Evolutionary conservation across 495 filamentous ascomycete species (phyloP), one percentile per base, ranked within the genome.

Genomic region (Xylaria venustula): DNA sequence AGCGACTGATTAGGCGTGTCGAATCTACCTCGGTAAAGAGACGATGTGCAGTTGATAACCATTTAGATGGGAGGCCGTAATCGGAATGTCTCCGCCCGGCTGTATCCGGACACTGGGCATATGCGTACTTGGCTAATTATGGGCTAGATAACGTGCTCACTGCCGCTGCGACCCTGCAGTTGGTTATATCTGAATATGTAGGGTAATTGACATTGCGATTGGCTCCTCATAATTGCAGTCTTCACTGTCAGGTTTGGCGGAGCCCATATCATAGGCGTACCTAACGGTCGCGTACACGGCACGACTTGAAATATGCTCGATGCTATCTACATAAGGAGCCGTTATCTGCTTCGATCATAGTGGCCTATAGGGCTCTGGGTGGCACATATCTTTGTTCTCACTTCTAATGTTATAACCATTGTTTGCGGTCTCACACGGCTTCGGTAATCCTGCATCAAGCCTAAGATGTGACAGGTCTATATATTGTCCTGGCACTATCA

Each of bases 51-150:
- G 20, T 46, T 11, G 17, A 11, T 26, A 22, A 23, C 14, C n/a
- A 47, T 25, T 2, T 36, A 3, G 1, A n/a, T 36, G 5, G 14
- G 40, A 36, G 9, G 17, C 37, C 53, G 53, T 32, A 55, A 55
- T 55, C 53, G 53, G 53, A 55, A n/a, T 23, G 11, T 4, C 54
- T 57, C 54, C 54, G 36, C 54, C 2, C 19, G 26, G 54, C 9
- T 47, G 41, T 22, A 26, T 11, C 30, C 30, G 5, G 54, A 3
- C 23, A 15, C n/a, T n/a, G n/a, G n/a, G n/a, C n/a, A n/a, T n/a
- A n/a, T n/a, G n/a, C 14, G 14, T 40, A 8, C 37, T 15, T 40
- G 37, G 15, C 37, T 40, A 15, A 5, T 40, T 40, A 15, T 40
- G 15, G 37, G 15, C 37, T 40, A 40, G 37, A 40, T 15, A 15